Percentiles rank a stretch among this genome's conserved stretches.
Conservation (phyloP, 108 stramenopile genomes). For the Cyclotella atomus region DNA sequence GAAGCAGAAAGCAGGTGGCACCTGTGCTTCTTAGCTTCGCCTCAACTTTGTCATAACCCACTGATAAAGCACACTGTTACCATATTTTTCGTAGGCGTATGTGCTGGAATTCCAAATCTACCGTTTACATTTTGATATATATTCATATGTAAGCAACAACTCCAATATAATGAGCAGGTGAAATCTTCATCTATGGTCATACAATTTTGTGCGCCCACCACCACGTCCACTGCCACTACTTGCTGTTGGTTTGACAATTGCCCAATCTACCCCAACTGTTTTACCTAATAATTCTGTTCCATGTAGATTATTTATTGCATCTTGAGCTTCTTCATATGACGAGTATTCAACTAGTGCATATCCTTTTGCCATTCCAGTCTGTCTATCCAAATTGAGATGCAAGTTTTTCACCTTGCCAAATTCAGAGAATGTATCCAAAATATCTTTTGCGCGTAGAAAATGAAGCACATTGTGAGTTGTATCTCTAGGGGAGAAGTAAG, state of each 20-base stretch:
- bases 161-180: too few species aligned
- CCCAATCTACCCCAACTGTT: slow-evolving; percentile 66
- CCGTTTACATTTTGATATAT: too few species aligned
- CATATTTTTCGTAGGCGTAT: too few species aligned
- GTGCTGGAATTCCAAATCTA: too few species aligned
- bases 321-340: slow-evolving; percentile 14
- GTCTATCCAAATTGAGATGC: slow-evolving; percentile 62
- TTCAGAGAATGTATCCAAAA: slow-evolving; percentile 57
- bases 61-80: too few species aligned
- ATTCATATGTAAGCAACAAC: too few species aligned
- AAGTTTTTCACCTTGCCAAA: slow-evolving; percentile 60
- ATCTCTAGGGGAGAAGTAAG: too few species aligned
- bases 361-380: slow-evolving; percentile 70
- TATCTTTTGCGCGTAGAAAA: slow-evolving; percentile 14
- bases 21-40: slow-evolving; percentile 59
- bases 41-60: slow-evolving; percentile 2
- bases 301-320: slow-evolving; percentile 51
- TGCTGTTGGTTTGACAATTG: slow-evolving; percentile 60
- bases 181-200: background rate
- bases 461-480: too few species aligned
- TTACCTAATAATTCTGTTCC: slow-evolving; percentile 60
- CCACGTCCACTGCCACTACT: slow-evolving; percentile 25
- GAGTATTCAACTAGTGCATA: slow-evolving; percentile 43
- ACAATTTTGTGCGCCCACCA: background rate
- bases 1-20: slow-evolving; percentile 80